Conservation (phyloP, 345 rosid genomes). For the thale cress (Arabidopsis thaliana) region TAIR10.1 NC_003070.9:7817501-7818000, state of each 20-base stretch:
- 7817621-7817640: background rate
- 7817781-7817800: slow-evolving; percentile 38
- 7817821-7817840: background rate
- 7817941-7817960: background rate
- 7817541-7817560: slow-evolving; percentile 28
- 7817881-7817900: background rate
- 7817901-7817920: background rate
- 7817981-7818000: slow-evolving; percentile 27
- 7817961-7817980: slow-evolving; percentile 6
- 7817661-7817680: background rate
- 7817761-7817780: slow-evolving; percentile 29
- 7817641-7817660: background rate
- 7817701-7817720: background rate
- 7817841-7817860: background rate
- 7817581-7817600: background rate
- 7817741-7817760: slow-evolving; percentile 25
- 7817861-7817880: slow-evolving; percentile 5
- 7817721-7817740: slow-evolving; percentile 4
- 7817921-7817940: slow-evolving; percentile 17
- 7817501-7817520: slow-evolving; percentile 25
- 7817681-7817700: slow-evolving; percentile 21
- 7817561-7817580: background rate
- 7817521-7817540: slow-evolving; percentile 15
- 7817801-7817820: background rate
- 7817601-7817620: slow-evolving; percentile 21